Percentiles rank a stretch among this genome's conserved stretches.
Conservation (phyloP, 140 eudicot species). For the Cichorium intybus region DNA sequence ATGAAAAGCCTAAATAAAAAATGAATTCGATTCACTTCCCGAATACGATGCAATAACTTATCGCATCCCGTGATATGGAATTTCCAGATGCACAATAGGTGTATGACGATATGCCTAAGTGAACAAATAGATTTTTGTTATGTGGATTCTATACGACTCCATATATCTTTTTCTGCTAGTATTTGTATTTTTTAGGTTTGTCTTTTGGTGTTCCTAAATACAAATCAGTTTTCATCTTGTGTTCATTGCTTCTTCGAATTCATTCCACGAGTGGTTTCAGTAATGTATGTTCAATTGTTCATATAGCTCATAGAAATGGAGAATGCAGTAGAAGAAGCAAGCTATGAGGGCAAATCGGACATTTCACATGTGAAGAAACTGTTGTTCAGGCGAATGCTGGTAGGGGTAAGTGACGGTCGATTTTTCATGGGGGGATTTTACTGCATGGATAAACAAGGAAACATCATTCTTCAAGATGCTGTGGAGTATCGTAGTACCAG, state of each 20-base stretch:
- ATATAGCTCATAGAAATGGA: conserved; percentile 45
- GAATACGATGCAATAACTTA: neutral
- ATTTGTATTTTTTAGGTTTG: too few species aligned
- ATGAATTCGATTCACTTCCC: neutral
- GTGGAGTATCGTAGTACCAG: conserved; percentile 79
- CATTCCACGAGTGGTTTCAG: neutral
- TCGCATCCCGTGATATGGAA: neutral
- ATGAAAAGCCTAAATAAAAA: neutral
- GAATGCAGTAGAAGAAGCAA: conserved; percentile 22
- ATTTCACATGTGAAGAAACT: conserved; percentile 55
- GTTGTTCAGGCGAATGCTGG: conserved; percentile 58
- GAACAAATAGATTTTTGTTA: neutral
- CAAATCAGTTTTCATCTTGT: too few species aligned
- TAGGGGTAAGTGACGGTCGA: conserved; percentile 75
- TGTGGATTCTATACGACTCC: too few species aligned
- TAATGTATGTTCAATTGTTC: conserved; percentile 1
- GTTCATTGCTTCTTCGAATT: too few species aligned
- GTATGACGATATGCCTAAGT: conserved; percentile 25
- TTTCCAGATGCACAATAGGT: conserved; percentile 15
- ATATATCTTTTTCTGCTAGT: too few species aligned
- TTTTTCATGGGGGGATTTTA: conserved; percentile 80
- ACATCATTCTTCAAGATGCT: conserved; percentile 83
- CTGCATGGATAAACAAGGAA: conserved; percentile 91
- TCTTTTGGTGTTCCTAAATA: neutral
- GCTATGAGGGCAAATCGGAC: conserved; percentile 21